Percentiles rank a stretch among this genome's conserved stretches.
Evolutionary conservation across 164 flowering plant species (phyloP).

Genomic region (Macadamia tetraphylla): DNA sequence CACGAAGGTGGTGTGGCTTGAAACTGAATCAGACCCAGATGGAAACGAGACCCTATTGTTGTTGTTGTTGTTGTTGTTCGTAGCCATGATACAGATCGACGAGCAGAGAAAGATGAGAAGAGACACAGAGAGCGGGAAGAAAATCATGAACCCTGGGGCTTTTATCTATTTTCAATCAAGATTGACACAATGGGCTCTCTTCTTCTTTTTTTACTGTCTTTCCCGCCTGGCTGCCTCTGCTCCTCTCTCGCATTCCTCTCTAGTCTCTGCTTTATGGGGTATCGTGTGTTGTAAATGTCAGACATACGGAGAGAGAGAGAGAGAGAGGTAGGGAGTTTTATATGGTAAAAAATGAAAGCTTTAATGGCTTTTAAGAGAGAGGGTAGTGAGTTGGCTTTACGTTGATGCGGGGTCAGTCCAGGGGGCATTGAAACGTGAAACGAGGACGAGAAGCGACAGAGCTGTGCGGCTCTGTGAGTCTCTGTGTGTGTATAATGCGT

Average conservation of each 20-base stretch:
- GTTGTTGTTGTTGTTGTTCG: conserved; percentile 9
- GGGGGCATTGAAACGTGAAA: conserved; percentile 2
- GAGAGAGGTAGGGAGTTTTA: background rate
- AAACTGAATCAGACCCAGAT: conserved; percentile 11
- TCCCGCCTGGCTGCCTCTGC: no score
- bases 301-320: background rate
- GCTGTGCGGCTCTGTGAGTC: background rate
- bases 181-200: background rate
- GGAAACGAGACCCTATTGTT: background rate
- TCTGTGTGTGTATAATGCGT: no score
- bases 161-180: background rate
- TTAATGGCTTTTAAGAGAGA: background rate
- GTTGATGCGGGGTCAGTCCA: background rate
- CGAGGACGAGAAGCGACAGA: background rate
- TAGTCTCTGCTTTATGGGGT: background rate
- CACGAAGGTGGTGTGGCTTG: conserved; percentile 49
- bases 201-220: background rate
- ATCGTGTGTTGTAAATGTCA: background rate
- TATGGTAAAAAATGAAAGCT: background rate
- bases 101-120: background rate
- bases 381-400: background rate
- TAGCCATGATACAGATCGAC: conserved; percentile 6
- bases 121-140: conserved; percentile 3
- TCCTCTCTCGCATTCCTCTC: background rate
- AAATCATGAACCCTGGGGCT: conserved; percentile 4